phyloP scores from a whole-genome alignment of 2,329 filamentous ascomycete species.

The Colletotrichum orbiculare region DNA sequence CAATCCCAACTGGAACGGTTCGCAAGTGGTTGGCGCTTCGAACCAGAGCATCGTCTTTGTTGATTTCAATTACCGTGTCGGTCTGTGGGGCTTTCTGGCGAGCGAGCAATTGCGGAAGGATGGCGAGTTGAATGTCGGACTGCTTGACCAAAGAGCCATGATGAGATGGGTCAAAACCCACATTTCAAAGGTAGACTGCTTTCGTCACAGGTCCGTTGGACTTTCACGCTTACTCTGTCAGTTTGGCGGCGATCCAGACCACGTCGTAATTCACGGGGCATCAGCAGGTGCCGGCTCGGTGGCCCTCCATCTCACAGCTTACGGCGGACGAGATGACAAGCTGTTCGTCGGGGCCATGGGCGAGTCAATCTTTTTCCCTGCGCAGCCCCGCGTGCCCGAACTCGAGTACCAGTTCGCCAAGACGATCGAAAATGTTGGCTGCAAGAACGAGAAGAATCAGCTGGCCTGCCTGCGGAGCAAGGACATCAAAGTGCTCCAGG shows the following conservation, averaged over 20 bases:
- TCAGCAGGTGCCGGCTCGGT: conserved; percentile 71
- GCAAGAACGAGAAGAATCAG: conserved; percentile 44
- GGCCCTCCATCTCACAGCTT: conserved; percentile 60
- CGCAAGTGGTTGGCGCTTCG: conserved; percentile 56
- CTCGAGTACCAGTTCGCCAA: conserved; percentile 61
- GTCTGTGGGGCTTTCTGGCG: conserved; percentile 71
- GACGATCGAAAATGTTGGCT: conserved; percentile 49
- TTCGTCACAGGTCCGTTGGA: neutral
- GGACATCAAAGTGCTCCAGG: conserved; percentile 50
- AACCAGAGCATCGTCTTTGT: conserved; percentile 63
- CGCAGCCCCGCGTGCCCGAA: conserved; percentile 55
- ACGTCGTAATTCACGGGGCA: conserved; percentile 70
- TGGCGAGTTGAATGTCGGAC: conserved; percentile 70
- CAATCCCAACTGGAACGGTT: conserved; percentile 65
- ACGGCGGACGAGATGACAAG: conserved; percentile 55
- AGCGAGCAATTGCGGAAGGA: conserved; percentile 64
- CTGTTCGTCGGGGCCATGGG: conserved; percentile 59
- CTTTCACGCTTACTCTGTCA: conserved; percentile 32
- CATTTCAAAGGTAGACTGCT: conserved; percentile 56
- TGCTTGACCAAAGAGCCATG: conserved; percentile 71
- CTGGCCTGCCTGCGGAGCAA: conserved; percentile 56
- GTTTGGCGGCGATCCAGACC: conserved; percentile 69
- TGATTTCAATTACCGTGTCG: conserved; percentile 73
- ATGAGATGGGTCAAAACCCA: conserved; percentile 71
- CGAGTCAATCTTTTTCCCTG: conserved; percentile 62